Evolutionary conservation across 495 filamentous ascomycete genomes (phyloP), one percentile per base, ranked within the genome.

Genomic region (Trichocladium antarcticum): DNA sequence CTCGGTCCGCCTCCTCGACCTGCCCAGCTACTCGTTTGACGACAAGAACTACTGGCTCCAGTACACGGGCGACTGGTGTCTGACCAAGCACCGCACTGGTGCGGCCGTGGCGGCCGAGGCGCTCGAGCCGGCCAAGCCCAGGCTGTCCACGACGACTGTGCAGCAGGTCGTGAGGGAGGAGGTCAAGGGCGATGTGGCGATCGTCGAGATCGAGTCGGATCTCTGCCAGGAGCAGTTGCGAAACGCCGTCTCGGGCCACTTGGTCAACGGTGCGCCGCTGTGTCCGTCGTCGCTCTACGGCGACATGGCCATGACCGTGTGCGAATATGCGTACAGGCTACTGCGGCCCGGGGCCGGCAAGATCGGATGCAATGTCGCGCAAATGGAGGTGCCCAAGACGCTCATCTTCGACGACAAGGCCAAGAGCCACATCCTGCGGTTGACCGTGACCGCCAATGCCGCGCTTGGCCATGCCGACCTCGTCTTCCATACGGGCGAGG

Each of bases 41-140:
- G 65, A 80, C 28, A 89, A 88, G 71, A 81, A 84, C 55, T 87
- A 88, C 64, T 92, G 87, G 87, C 76, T 89, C 17, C 72, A 81
- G 11, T 89, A 89, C 62, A 73, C 70, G 12, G 80, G 84, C 49
- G 85, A 70, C 69, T 78, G 67, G 72, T 80, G 42, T 77, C 55
- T 89, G 27, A 82, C 79, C 55, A 87, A 87, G 63, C 84, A 84
- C 64, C 76, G 76, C 27, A 74, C 78, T 7, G 75, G 78, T 10
- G 72, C 74, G 49, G 71, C 77, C 32, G 59, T 69, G 8, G 51
- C 68, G 14, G 56, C 69, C 6, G 65, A 60, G 42, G 76, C 67
- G 1, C 63, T 70, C 14, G 82, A 86, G 56, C 60, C 76, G 1
- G 51, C 58, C 42, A 68, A 59, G 54, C 65, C 71, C 20, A 71